Evolutionary conservation across 2,329 filamentous ascomycete genomes (phyloP), one percentile per base, ranked within the genome.

Genomic region (Penicillium janthinellum): DNA sequence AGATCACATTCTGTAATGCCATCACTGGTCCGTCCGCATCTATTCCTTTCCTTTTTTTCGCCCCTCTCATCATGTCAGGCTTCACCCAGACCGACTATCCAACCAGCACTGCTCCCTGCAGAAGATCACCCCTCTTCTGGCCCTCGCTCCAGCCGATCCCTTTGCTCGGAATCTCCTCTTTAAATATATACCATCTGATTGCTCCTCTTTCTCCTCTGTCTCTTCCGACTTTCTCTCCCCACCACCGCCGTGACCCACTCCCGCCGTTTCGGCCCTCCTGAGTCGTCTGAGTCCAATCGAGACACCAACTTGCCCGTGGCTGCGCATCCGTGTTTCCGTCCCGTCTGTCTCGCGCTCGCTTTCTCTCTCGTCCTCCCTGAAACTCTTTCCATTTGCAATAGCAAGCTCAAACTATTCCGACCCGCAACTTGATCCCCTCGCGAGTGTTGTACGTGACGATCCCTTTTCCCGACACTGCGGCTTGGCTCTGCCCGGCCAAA

Each of bases 261-360:
- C 14, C 39, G 47, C 63, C 57, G 61, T 63, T 66, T 67, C 52
- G 62, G 54, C 56, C 54, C 64, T 64, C 52, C 61, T 64, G 14
- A 64, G 59, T 67, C 61, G 56, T 38, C 60, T 57, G 41, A 52
- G 42, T 58, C 44, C 34, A 53, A 55, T 52, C 17, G 28, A 35
- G 31, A 47, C 3, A 31, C 51, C 38, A 11, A 34, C 31, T 38
- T 34, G 39, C 8, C 53, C 47, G 57, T 53, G 62, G 42, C 57
- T 55, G 56, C 52, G 58, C 45, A 42, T 47, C 20, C 12, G 37
- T 49, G 57, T 63, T 60, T 63, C 55, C 60, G 44, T 61, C 49
- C 53, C 61, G 44, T 42, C 41, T 52, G 48, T 54, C 54, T 37
- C 17, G 35, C 38, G 34, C 45, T n/a, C 45, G 60, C 57, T 54